These are phyloP conservation scores for Potentilla sterilis DNA, from an alignment of 306 rosid species.

Conservation along the genomic window DNA sequence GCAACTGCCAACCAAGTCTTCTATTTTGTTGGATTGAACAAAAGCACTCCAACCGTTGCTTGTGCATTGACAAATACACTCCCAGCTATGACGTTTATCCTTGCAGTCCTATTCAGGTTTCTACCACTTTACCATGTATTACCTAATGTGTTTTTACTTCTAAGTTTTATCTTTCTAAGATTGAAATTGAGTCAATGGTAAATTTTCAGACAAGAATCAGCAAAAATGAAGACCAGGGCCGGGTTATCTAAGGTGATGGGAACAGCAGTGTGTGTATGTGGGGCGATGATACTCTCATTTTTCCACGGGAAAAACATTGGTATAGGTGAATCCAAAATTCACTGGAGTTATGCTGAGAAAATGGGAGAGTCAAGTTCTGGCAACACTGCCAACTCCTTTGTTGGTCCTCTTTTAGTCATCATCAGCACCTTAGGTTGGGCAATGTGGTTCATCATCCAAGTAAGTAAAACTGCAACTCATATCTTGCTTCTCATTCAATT, in stretches of 20 bases:
- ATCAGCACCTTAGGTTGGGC: slow-evolving; percentile 58
- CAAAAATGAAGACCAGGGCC: slow-evolving; percentile 40
- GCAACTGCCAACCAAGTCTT: slow-evolving; percentile 67
- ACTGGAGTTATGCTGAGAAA: slow-evolving; percentile 58
- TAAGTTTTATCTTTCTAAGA: neutral
- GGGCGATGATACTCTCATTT: slow-evolving; percentile 70
- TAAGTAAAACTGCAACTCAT: slow-evolving; percentile 16
- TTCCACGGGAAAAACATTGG: slow-evolving; percentile 64
- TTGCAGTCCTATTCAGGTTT: slow-evolving; percentile 72
- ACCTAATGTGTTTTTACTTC: neutral
- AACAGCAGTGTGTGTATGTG: slow-evolving; percentile 67
- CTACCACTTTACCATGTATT: neutral
- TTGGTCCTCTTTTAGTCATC: slow-evolving; percentile 46
- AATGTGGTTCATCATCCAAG: slow-evolving; percentile 66
- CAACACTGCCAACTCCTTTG: slow-evolving; percentile 13
- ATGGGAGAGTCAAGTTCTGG: slow-evolving; percentile 26
- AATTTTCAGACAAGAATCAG: slow-evolving; percentile 61
- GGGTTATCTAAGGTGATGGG: slow-evolving; percentile 62
- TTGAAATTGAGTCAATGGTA: neutral
- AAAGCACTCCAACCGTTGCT: slow-evolving; percentile 58
- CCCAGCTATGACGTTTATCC: slow-evolving; percentile 84
- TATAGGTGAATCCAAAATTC: slow-evolving; percentile 55
- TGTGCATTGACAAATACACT: slow-evolving; percentile 68
- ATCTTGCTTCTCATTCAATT: neutral
- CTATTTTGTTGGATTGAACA: slow-evolving; percentile 61